Evolutionary conservation across 768 basidiomycete genomes (phyloP), one percentile per base, ranked within the genome.

Genomic region (Austroboletus festivus): DNA sequence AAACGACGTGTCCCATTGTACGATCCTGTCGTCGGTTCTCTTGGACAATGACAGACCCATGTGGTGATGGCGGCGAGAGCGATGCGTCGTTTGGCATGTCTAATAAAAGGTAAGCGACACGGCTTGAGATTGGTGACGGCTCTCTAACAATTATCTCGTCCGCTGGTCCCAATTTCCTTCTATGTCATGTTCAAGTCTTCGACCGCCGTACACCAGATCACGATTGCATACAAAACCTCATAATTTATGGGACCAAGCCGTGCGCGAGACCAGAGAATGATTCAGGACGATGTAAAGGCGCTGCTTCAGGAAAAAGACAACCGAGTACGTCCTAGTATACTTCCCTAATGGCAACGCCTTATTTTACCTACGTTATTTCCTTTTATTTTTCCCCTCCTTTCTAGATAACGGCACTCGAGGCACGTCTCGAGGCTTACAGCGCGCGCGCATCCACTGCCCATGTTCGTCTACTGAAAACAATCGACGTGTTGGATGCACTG

Each of bases 401-500:
- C 22, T 19, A 71, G 68, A 64, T 71, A 39, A 30, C 52, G 9
- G 38, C 19, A 22, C 61, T 74, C 20, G 57, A 70, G 38, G 47
- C 57, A 8, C 62, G 68, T 45, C 45, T 71, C 19, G 62, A 71
- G 18, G 72, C 69, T 3, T 64, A 73, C 39, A 61, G 51, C 8
- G 68, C 75, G 9, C 71, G 69, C 12, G 59, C 68, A 10, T 74
- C 78, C 2, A 67, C 73, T 16, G 54, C 75, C 2, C 77, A 78
- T 15, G 66, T 67, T 16, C 78, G 80, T 20, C 67, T 83, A 20
- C 51, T 74, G 38, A 64, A 71, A n/a, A 73, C 78, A 0, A 66
- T 80, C 10, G 79, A 81, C 52, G 65, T 71, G 3, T 60, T 82
- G 30, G 81, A 82, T 53, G 62, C 71, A 4, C 51, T 73, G 21